These are phyloP conservation scores for Alternaria solani DNA, from an alignment of 2,329 filamentous ascomycete genomes.

Conservation along the genomic window DNA sequence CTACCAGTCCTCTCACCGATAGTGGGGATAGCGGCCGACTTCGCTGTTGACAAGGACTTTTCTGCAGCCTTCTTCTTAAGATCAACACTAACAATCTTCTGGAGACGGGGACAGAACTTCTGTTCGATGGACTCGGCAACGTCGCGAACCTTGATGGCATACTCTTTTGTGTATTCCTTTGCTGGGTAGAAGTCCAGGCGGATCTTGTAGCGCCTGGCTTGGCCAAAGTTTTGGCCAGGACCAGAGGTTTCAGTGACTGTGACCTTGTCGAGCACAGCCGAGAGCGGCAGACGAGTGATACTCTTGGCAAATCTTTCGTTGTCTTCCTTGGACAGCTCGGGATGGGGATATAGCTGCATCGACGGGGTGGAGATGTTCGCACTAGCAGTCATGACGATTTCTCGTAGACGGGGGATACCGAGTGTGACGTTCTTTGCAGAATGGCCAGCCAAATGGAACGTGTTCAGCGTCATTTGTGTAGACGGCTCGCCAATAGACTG, in stretches of 20 bases:
- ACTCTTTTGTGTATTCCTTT: conserved; percentile 82
- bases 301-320: conserved; percentile 86
- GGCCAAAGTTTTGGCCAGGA: conserved; percentile 69
- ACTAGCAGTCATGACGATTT: conserved; percentile 98
- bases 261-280: conserved; percentile 83
- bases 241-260: conserved; percentile 82
- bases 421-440: conserved; percentile 98
- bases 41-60: conserved; percentile 60
- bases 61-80: conserved; percentile 77
- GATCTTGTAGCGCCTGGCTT: conserved; percentile 87
- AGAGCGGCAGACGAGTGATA: conserved; percentile 84
- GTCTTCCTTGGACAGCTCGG: conserved; percentile 73
- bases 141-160: conserved; percentile 81
- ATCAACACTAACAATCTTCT: conserved; percentile 75
- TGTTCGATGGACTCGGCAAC: conserved; percentile 82
- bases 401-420: conserved; percentile 94
- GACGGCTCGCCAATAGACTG: conserved; percentile 97
- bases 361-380: conserved; percentile 86
- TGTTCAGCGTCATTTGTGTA: conserved; percentile 99
- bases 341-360: conserved; percentile 83
- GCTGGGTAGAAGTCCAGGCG: conserved; percentile 83
- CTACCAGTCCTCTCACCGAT: conserved; percentile 71
- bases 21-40: conserved; percentile 73
- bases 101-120: conserved; percentile 76
- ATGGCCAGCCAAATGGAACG: conserved; percentile 98